Evolutionary conservation across 2,329 filamentous ascomycete species (phyloP).

Genomic region (Pseudogymnoascus sp.): DNA sequence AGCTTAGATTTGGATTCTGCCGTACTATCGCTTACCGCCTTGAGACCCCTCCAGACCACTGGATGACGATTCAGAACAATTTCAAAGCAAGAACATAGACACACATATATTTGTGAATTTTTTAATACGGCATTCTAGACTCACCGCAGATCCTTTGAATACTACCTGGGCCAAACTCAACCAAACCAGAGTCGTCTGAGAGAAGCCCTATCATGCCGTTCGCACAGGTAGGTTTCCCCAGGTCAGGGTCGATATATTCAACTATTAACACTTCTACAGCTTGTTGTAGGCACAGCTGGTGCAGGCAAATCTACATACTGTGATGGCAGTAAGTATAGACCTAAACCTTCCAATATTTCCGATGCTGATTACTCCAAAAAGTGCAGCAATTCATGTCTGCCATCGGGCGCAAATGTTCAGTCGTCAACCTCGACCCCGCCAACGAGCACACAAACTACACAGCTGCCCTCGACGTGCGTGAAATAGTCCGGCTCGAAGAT

Average conservation of each 20-base stretch:
- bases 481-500: constrained; percentile 82
- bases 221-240: constrained; percentile 19
- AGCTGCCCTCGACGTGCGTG: constrained; percentile 82
- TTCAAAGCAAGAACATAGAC: neutral
- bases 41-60: neutral
- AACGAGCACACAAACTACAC: constrained; percentile 89
- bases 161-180: neutral
- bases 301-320: constrained; percentile 97
- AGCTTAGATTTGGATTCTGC: constrained; percentile 9
- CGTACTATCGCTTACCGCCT: neutral
- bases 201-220: constrained; percentile 24
- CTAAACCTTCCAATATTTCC: neutral
- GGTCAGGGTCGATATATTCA: neutral
- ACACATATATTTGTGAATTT: neutral
- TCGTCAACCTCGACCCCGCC: constrained; percentile 94
- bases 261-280: constrained; percentile 39
- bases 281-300: constrained; percentile 89
- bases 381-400: constrained; percentile 97
- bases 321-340: constrained; percentile 64
- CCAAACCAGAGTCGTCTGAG: neutral
- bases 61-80: constrained; percentile 4
- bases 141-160: neutral
- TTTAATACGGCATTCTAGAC: neutral
- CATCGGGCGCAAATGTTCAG: constrained; percentile 87
- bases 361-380: constrained; percentile 24